phyloP scores from a whole-genome alignment of 345 rosid genomes.

The Brassica napus region DNA sequence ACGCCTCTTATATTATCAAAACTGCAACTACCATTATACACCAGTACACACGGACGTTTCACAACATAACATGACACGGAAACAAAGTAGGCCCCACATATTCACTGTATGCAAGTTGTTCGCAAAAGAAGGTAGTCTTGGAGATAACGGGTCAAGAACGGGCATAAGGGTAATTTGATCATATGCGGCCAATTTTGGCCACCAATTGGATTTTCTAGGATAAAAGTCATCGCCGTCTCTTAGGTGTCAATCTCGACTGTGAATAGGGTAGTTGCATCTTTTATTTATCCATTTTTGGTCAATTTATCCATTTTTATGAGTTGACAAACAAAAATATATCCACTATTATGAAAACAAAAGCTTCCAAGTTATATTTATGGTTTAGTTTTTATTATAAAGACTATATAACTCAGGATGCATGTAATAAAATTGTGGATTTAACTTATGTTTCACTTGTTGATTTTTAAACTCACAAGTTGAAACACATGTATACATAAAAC shows the following conservation, averaged over 20 bases:
- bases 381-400: too few species aligned
- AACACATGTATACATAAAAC: neutral
- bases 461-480: neutral
- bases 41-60: neutral
- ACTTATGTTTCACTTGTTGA: neutral
- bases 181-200: neutral
- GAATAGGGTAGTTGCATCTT: constrained; percentile 47
- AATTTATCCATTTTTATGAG: neutral
- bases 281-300: neutral
- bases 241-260: constrained; percentile 28
- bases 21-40: too few species aligned
- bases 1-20: too few species aligned
- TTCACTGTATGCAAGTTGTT: neutral
- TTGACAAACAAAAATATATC: neutral
- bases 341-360: neutral
- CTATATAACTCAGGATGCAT: too few species aligned
- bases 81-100: constrained; percentile 5
- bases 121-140: neutral
- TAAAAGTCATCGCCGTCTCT: constrained; percentile 32
- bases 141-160: constrained; percentile 17
- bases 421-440: neutral
- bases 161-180: neutral
- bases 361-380: neutral
- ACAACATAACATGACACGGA: neutral
- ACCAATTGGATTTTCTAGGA: neutral